A percentile compares a stretch with the other conserved stretches of the same genome.
phyloP scores from a whole-genome alignment of 1,284 basidiomycete genomes.

The Coriolopsis trogii region DNA sequence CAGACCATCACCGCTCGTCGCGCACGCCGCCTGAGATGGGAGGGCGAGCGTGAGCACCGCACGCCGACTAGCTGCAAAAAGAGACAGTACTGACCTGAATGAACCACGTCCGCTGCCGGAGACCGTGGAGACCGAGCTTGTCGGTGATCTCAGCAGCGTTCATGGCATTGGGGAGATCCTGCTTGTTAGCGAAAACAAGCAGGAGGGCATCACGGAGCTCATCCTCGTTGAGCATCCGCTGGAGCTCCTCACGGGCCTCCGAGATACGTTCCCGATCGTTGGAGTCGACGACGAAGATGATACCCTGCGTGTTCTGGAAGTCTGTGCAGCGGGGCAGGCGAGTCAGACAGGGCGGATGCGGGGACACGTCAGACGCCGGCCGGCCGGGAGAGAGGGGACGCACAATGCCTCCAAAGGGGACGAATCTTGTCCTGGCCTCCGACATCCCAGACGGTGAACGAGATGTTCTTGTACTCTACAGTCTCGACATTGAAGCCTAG shows the following conservation, averaged over 20 bases:
- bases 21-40: conserved; percentile 84
- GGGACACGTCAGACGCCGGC: conserved; percentile 25
- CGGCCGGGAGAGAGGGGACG: conserved; percentile 34
- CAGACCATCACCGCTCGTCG: conserved; percentile 97
- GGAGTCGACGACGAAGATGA: conserved; percentile 99
- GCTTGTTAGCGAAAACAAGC: conserved; percentile 99
- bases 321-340: conserved; percentile 53
- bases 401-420: conserved; percentile 98
- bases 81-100: conserved; percentile 78
- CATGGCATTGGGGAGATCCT: conserved; percentile 99
- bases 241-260: conserved; percentile 98
- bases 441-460: conserved; percentile 91
- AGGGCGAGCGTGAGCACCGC: conserved; percentile 7
- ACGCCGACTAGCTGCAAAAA: conserved; percentile 11
- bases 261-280: conserved; percentile 99
- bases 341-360: conserved; percentile 10
- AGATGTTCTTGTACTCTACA: conserved; percentile 92
- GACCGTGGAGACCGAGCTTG: conserved; percentile 97
- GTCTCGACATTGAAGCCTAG: conserved; percentile 98
- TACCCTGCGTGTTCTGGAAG: conserved; percentile 99
- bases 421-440: conserved; percentile 89
- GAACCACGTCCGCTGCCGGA: conserved; percentile 98
- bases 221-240: conserved; percentile 99
- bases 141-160: conserved; percentile 99
- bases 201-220: conserved; percentile 98